A percentile compares a stretch with the other conserved stretches of the same genome.
Evolutionary conservation across 768 basidiomycete genomes (phyloP).

Genomic region (Russula sp.): DNA sequence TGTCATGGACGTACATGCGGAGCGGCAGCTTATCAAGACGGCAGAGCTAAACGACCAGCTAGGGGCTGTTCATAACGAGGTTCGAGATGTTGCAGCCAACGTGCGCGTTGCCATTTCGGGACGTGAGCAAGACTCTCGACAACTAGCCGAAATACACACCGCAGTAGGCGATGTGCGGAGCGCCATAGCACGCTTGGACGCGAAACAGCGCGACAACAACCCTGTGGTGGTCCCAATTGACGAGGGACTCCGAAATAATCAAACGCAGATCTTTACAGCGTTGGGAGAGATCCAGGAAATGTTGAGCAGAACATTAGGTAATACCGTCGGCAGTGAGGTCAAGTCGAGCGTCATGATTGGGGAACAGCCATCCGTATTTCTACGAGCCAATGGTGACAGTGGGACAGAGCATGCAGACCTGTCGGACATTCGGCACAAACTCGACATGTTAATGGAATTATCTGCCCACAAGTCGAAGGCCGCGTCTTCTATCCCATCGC

Average conservation of each 20-base stretch:
- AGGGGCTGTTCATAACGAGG: constrained; percentile 14
- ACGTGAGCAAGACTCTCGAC: constrained; percentile 12
- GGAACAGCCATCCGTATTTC: constrained; percentile 25
- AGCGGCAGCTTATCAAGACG: constrained; percentile 22
- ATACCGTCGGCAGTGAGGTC: constrained; percentile 25
- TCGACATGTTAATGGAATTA: constrained; percentile 34
- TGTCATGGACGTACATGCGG: constrained; percentile 22
- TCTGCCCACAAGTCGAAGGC: constrained; percentile 17
- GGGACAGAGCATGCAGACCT: constrained; percentile 23
- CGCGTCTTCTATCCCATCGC: neutral
- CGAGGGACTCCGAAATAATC: neutral
- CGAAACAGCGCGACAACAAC: neutral
- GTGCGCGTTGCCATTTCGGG: constrained; percentile 15
- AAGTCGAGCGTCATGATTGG: neutral
- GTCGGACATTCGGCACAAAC: constrained; percentile 33
- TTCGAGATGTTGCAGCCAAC: constrained; percentile 8
- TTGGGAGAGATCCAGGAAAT: constrained; percentile 38
- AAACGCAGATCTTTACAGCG: constrained; percentile 3
- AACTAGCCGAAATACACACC: constrained; percentile 22
- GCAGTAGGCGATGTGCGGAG: constrained; percentile 11
- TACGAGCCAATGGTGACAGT: constrained; percentile 18
- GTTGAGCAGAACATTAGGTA: constrained; percentile 38
- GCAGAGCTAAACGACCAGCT: constrained; percentile 12
- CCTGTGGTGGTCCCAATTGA: neutral
- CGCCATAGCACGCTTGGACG: neutral